phyloP scores from a whole-genome alignment of 129 eudicot species.

The Tagetes patula region DNA sequence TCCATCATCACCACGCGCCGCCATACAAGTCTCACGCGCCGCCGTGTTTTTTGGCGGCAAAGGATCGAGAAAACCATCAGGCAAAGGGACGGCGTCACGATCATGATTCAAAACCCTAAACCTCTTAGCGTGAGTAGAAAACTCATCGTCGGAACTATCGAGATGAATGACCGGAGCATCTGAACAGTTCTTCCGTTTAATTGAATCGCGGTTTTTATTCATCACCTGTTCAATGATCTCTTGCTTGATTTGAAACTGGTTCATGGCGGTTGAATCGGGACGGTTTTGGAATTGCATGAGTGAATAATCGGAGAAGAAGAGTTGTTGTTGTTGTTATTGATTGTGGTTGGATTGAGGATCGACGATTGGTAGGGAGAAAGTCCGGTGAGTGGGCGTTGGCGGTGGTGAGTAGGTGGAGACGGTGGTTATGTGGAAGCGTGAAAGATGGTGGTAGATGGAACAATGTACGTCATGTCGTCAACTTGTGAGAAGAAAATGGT shows the following conservation, averaged over 20 bases:
- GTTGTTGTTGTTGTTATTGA: too few relatives aligned
- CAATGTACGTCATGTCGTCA: not conserved
- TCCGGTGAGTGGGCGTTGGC: not conserved
- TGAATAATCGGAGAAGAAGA: not conserved
- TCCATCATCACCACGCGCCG: not conserved
- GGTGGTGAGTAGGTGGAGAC: not conserved
- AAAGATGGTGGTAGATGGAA: not conserved
- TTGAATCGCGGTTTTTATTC: not conserved
- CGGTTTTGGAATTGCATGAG: not conserved
- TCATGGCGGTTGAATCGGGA: not conserved
- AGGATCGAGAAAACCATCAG: conserved; percentile 72
- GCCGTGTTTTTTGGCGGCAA: conserved; percentile 35
- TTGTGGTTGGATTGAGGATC: not conserved
- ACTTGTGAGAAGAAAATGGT: not conserved
- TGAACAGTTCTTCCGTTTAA: not conserved
- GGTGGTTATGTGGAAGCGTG: not conserved
- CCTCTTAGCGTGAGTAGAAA: not conserved
- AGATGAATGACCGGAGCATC: conserved; percentile 8
- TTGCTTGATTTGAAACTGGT: conserved; percentile 25
- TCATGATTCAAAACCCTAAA: not conserved
- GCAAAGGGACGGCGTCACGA: conserved; percentile 33
- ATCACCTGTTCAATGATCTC: conserved; percentile 14
- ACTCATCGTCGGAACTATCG: conserved; percentile 28
- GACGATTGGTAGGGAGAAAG: not conserved
- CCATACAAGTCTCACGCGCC: not conserved